A percentile compares a stretch with the other conserved stretches of the same genome.
phyloP scores from a whole-genome alignment of 106 monocot species.

The Dendrobium catenatum region DNA sequence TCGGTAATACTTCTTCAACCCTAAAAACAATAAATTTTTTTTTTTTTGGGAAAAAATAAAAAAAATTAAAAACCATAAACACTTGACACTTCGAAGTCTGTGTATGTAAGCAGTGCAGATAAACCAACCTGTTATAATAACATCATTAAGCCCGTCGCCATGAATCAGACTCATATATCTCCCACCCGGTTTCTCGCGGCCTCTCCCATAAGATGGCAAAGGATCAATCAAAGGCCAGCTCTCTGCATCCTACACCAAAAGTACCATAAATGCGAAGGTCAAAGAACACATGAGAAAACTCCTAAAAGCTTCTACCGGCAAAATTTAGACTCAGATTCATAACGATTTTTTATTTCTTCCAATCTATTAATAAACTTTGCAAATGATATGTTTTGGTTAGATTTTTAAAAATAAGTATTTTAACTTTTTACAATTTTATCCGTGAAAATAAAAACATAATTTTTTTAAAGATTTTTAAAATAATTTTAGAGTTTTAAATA shows the following conservation, averaged over 20 bases:
- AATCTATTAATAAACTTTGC: not conserved
- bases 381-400: not conserved
- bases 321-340: not conserved
- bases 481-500: no score
- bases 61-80: not conserved
- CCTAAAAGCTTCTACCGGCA: not conserved
- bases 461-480: no score
- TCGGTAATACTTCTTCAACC: not conserved
- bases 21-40: not conserved
- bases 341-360: not conserved
- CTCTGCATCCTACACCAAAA: constrained; percentile 34
- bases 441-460: not conserved
- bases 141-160: constrained; percentile 61
- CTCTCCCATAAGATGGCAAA: constrained; percentile 82
- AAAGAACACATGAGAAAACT: not conserved
- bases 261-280: not conserved
- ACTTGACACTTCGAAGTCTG: not conserved
- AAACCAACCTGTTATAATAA: constrained; percentile 66
- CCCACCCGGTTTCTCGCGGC: constrained; percentile 71
- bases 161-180: constrained; percentile 72
- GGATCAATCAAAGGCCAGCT: constrained; percentile 74
- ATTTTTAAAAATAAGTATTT: not conserved
- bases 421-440: not conserved
- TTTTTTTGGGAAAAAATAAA: not conserved
- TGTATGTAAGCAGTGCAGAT: not conserved